Evolutionary conservation across 1,284 basidiomycete genomes (phyloP).

Genomic region (Boletus subluridellus): DNA sequence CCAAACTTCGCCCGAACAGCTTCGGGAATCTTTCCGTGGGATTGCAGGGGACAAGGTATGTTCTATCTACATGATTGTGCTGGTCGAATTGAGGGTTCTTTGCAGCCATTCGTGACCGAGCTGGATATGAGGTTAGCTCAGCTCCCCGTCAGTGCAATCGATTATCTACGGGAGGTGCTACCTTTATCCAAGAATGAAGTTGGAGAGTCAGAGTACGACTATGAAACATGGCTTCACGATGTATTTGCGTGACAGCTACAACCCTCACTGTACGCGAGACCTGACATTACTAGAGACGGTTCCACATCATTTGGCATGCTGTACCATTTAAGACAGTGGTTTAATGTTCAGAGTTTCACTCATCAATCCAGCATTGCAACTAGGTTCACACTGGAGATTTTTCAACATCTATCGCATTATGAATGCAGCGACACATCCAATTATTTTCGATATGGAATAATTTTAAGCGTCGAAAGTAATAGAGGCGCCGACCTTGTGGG

Average conservation of each 20-base stretch:
- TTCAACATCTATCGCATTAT: constrained; percentile 12
- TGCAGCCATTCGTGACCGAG: constrained; percentile 88
- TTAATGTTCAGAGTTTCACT: not conserved
- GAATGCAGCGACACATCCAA: constrained; percentile 13
- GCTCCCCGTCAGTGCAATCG: constrained; percentile 73
- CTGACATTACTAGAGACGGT: not conserved
- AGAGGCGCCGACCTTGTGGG: constrained; percentile 77
- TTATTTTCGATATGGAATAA: constrained; percentile 22
- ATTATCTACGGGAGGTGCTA: constrained; percentile 80
- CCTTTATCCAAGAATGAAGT: constrained; percentile 50
- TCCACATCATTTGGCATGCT: not conserved
- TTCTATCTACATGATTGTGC: not conserved
- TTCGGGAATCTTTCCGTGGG: constrained; percentile 90
- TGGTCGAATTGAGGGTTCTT: constrained; percentile 11
- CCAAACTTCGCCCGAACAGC: constrained; percentile 88
- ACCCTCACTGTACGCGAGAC: too few relatives aligned
- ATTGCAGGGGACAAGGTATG: constrained; percentile 87
- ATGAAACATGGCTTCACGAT: constrained; percentile 73
- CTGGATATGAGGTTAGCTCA: constrained; percentile 88
- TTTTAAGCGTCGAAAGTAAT: constrained; percentile 70
- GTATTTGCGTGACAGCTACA: constrained; percentile 54
- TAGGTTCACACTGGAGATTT: not conserved
- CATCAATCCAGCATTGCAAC: not conserved
- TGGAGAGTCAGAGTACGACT: constrained; percentile 71
- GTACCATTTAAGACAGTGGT: not conserved